phyloP scores from a whole-genome alignment of 2,329 filamentous ascomycete species.

The Claviceps purpurea region DNA sequence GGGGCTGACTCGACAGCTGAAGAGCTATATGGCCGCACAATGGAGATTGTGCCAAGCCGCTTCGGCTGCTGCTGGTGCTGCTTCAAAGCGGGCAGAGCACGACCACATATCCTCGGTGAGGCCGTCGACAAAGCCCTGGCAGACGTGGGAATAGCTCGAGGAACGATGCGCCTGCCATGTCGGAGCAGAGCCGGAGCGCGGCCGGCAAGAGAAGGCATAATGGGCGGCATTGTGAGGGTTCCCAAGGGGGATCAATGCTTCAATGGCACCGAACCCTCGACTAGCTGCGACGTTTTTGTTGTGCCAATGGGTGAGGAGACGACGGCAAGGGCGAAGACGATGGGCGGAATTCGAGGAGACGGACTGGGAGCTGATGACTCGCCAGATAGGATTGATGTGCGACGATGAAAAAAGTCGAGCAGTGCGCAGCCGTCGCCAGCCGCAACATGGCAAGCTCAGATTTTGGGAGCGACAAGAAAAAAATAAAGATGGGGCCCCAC shows the following conservation, averaged over 20 bases:
- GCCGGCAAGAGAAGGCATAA: conserved; percentile 33
- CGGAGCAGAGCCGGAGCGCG: conserved; percentile 45
- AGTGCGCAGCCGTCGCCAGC: not conserved
- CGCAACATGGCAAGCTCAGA: not conserved
- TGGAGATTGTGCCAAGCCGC: conserved; percentile 34
- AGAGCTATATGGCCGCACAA: conserved; percentile 27
- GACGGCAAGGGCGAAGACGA: conserved; percentile 6
- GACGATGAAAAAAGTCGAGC: conserved; percentile 3
- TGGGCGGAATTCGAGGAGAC: not conserved
- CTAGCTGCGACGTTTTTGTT: conserved; percentile 17
- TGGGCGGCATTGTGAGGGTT: conserved; percentile 24
- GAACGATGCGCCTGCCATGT: conserved; percentile 34
- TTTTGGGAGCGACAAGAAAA: conserved; percentile 11
- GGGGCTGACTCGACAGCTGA: conserved; percentile 53
- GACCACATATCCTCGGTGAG: conserved; percentile 19
- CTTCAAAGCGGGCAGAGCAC: conserved; percentile 18
- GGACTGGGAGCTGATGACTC: conserved; percentile 14
- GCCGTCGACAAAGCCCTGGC: conserved; percentile 30
- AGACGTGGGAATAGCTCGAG: conserved; percentile 28
- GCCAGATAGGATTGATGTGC: conserved; percentile 6
- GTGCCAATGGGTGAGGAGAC: conserved; percentile 16
- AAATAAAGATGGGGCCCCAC: conserved; percentile 11
- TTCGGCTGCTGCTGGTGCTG: conserved; percentile 19
- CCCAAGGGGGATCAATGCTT: conserved; percentile 21
- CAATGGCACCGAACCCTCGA: conserved; percentile 21